phyloP scores from a whole-genome alignment of 2,329 filamentous ascomycete species.

The Sporothrix inflata region DNA sequence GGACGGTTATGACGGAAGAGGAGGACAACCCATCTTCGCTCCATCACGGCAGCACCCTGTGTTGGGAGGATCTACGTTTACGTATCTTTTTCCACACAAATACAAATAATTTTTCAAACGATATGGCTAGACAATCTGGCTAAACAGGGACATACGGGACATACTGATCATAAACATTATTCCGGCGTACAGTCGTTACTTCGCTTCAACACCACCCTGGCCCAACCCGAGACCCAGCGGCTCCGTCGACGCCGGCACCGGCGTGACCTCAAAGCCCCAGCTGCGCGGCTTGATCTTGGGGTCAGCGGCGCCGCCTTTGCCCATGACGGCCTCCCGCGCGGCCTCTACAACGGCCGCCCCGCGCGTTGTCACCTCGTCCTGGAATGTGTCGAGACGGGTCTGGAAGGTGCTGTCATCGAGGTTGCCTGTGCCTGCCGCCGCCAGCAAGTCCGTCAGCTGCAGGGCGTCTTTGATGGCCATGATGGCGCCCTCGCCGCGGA shows the following conservation, averaged over 20 bases:
- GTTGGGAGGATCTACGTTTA: neutral
- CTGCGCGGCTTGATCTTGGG: conserved; percentile 23
- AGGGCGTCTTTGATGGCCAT: conserved; percentile 48
- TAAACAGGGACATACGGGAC: neutral
- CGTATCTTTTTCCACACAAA: neutral
- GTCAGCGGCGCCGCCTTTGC: neutral
- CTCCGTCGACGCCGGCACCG: neutral
- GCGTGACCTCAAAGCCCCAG: conserved; percentile 32
- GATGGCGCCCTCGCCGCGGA: conserved; percentile 53
- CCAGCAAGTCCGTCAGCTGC: conserved; percentile 37
- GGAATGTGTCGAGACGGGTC: conserved; percentile 35
- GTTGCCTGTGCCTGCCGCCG: conserved; percentile 26
- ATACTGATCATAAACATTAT: neutral
- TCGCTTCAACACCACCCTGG: neutral
- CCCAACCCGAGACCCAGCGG: neutral
- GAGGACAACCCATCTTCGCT: neutral
- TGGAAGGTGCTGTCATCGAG: conserved; percentile 18
- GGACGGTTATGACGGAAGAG: neutral
- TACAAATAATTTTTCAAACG: neutral
- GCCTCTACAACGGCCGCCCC: conserved; percentile 36
- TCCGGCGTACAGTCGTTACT: no score
- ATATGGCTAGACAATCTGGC: neutral
- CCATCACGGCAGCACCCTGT: neutral
- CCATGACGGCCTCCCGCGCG: conserved; percentile 24
- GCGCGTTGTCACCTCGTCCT: conserved; percentile 38